Evolutionary conservation across 176 grass and related monocot species (phyloP).

Genomic region (Musa troglodytarum): DNA sequence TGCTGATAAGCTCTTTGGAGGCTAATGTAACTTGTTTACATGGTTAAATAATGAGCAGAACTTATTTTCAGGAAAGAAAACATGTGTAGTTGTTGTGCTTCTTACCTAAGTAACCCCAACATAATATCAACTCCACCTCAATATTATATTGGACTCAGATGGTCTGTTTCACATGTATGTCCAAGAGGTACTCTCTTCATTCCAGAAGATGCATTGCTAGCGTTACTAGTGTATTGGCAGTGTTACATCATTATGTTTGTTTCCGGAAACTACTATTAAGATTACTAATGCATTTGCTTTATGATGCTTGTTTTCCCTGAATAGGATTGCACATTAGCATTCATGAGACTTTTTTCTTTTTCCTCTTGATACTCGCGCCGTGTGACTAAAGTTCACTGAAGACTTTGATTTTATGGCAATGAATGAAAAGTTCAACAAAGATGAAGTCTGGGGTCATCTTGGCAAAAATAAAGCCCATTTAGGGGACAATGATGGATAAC

Average conservation of each 20-base stretch:
- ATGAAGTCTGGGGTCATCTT: slow-evolving; percentile 96
- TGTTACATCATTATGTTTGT: not conserved
- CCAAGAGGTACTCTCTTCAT: not conserved
- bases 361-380: slow-evolving; percentile 22
- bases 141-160: no score
- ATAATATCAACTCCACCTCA: no score
- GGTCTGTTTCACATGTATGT: not conserved
- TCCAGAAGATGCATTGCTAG: not conserved
- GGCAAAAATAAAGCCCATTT: slow-evolving; percentile 62
- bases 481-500: slow-evolving; percentile 27
- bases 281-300: not conserved
- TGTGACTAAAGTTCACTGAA: slow-evolving; percentile 62
- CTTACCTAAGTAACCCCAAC: no score
- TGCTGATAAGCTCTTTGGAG: no score
- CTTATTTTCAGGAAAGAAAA: no score
- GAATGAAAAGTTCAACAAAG: slow-evolving; percentile 99
- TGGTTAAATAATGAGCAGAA: no score
- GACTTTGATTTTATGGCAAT: slow-evolving; percentile 96
- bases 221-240: not conserved
- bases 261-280: not conserved
- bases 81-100: no score
- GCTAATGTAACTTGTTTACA: no score
- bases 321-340: no score
- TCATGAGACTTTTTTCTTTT: not conserved
- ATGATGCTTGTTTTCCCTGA: not conserved